Conservation (phyloP, 2,329 filamentous ascomycete genomes). For the Aspergillus amoenus region DNA sequence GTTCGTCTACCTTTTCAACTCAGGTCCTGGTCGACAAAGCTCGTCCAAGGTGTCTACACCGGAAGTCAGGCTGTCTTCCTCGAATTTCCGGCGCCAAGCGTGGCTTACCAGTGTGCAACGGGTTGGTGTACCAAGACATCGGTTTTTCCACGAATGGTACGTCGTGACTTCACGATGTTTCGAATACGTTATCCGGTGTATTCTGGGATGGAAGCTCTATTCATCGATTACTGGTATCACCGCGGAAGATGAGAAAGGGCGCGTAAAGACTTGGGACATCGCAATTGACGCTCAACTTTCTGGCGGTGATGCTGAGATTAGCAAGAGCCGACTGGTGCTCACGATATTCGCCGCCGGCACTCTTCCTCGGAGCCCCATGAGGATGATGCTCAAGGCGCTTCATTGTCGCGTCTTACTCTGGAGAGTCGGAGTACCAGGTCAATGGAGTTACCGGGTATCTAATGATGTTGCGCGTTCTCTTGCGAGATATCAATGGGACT, state of each 20-base stretch:
- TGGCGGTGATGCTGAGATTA: constrained; percentile 86
- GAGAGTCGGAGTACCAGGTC: constrained; percentile 67
- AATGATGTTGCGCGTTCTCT: constrained; percentile 71
- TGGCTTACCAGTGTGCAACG: constrained; percentile 94
- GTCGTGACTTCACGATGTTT: constrained; percentile 76
- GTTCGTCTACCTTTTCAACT: constrained; percentile 56
- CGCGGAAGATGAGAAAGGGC: constrained; percentile 79
- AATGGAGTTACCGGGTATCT: constrained; percentile 63
- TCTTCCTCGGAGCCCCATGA: constrained; percentile 75
- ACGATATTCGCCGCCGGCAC: constrained; percentile 87
- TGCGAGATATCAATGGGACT: constrained; percentile 76
- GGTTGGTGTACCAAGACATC: constrained; percentile 85
- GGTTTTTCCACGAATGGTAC: constrained; percentile 79
- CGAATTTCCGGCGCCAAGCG: constrained; percentile 81
- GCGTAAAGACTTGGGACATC: constrained; percentile 90
- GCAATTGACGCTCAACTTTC: constrained; percentile 90
- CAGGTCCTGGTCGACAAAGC: constrained; percentile 57
- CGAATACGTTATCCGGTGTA: constrained; percentile 76
- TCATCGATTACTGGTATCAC: constrained; percentile 76
- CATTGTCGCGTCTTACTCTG: constrained; percentile 88
- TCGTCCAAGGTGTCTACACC: constrained; percentile 34
- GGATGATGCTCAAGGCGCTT: constrained; percentile 87
- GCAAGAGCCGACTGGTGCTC: constrained; percentile 78
- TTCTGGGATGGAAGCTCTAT: constrained; percentile 75
- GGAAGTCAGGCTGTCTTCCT: constrained; percentile 59